phyloP scores from a whole-genome alignment of 805 yeast species.

The Ogataea ganodermae region DNA sequence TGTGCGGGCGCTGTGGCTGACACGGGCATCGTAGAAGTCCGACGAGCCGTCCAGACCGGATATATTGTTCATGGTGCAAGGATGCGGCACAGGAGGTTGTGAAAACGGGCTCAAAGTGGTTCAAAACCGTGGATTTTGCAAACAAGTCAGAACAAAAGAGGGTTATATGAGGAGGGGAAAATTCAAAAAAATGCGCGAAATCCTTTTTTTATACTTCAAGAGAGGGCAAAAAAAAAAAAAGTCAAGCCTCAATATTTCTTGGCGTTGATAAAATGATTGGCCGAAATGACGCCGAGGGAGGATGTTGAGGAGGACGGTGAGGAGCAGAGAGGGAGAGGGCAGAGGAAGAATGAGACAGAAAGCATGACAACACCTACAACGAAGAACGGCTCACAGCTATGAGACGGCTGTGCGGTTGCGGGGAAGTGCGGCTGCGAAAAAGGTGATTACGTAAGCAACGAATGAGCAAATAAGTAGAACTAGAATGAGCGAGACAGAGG shows the following conservation, averaged over 20 bases:
- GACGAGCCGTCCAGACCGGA: conserved; percentile 1
- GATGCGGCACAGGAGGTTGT: background rate
- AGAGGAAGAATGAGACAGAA: background rate
- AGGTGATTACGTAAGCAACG: background rate
- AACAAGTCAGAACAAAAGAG: background rate
- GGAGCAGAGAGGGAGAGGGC: background rate
- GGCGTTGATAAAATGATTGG: conserved; percentile 1
- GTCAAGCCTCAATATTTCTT: background rate
- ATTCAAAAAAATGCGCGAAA: background rate
- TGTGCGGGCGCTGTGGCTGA: background rate
- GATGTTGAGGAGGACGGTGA: background rate
- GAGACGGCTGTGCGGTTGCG: too few relatives aligned
- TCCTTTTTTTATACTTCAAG: background rate
- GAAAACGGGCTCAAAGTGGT: background rate
- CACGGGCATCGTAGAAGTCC: background rate
- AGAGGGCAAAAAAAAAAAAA: background rate
- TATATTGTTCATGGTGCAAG: background rate
- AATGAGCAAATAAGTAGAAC: too few relatives aligned
- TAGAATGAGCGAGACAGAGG: too few relatives aligned
- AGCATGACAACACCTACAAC: too few relatives aligned
- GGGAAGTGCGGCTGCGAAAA: background rate
- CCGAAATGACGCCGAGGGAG: background rate
- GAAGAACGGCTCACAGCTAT: too few relatives aligned
- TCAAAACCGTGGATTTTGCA: too few relatives aligned
- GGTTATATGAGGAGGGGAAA: background rate